Percentiles rank a stretch among this genome's conserved stretches.
Conservation (phyloP, 2,329 filamentous ascomycete species). For the Plenodomus biglobosus region DNA sequence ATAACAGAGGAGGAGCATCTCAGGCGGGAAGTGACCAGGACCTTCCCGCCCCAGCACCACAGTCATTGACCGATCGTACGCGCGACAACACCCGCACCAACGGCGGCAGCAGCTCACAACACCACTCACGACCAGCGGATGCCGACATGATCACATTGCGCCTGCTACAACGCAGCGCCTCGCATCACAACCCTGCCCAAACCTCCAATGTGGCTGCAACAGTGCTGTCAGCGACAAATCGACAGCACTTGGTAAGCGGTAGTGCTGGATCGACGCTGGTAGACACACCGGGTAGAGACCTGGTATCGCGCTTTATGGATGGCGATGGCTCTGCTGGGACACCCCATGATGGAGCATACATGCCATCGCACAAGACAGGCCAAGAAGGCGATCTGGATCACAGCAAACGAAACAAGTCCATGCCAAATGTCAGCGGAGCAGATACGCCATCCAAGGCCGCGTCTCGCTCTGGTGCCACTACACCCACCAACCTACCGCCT, state of each 20-base stretch:
- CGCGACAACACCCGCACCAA: constrained; percentile 28
- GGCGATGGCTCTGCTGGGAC: constrained; percentile 46
- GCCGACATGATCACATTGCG: constrained; percentile 69
- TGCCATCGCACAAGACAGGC: constrained; percentile 31
- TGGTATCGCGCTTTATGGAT: constrained; percentile 52
- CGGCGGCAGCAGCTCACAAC: constrained; percentile 32
- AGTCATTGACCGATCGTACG: constrained; percentile 32
- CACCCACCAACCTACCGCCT: constrained; percentile 46
- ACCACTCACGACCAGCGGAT: constrained; percentile 49
- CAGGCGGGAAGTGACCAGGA: constrained; percentile 12
- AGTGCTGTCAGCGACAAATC: constrained; percentile 48
- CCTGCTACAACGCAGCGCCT: constrained; percentile 65
- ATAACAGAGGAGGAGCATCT: constrained; percentile 22
- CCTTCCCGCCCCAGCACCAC: constrained; percentile 12
- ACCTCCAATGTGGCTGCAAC: constrained; percentile 64
- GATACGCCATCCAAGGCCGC: constrained; percentile 32
- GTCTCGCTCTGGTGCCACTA: constrained; percentile 41
- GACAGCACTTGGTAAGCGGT: constrained; percentile 40
- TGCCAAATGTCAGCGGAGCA: constrained; percentile 40
- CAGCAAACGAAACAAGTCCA: constrained; percentile 43
- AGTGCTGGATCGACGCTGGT: constrained; percentile 44
- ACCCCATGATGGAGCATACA: constrained; percentile 43
- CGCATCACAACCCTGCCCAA: constrained; percentile 63
- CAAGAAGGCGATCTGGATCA: constrained; percentile 29
- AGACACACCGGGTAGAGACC: constrained; percentile 45